Conservation (phyloP, 202 grass and related monocot genomes). For the Cymbopogon flexuosus region DNA sequence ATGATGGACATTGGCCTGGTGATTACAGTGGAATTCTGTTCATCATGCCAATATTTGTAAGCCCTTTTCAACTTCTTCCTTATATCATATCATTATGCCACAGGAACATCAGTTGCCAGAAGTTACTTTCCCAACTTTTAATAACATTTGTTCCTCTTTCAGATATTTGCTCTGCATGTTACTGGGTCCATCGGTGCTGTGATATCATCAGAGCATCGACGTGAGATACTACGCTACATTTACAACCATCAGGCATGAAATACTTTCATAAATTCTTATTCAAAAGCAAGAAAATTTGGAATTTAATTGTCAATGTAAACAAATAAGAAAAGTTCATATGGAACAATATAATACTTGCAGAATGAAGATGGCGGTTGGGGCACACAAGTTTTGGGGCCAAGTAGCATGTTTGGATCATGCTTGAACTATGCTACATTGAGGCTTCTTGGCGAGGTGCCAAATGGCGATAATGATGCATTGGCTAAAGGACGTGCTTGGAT, state of each 20-base stretch:
- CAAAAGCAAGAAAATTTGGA: neutral
- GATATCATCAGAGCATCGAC: neutral
- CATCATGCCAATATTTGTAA: conserved; percentile 6
- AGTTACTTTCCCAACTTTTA: neutral
- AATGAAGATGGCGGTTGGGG: conserved; percentile 4
- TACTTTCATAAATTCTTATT: neutral
- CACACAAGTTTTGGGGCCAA: neutral
- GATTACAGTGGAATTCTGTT: conserved; percentile 21
- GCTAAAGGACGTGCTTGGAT: neutral
- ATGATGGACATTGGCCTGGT: conserved; percentile 26
- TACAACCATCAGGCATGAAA: neutral
- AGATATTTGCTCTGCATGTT: neutral
- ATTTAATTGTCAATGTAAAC: neutral
- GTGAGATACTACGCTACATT: neutral
- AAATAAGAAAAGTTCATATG: neutral
- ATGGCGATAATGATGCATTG: neutral
- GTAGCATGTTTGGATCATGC: conserved; percentile 22
- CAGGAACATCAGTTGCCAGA: neutral
- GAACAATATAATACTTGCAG: neutral
- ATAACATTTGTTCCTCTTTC: neutral
- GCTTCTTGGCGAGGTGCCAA: neutral
- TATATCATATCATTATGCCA: neutral
- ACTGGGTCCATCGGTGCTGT: neutral
- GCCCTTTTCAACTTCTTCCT: neutral
- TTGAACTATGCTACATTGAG: conserved; percentile 22